A percentile compares a stretch with the other conserved stretches of the same genome.
Evolutionary conservation across 345 rosid species (phyloP).

Genomic region (Stellera chamaejasme): DNA sequence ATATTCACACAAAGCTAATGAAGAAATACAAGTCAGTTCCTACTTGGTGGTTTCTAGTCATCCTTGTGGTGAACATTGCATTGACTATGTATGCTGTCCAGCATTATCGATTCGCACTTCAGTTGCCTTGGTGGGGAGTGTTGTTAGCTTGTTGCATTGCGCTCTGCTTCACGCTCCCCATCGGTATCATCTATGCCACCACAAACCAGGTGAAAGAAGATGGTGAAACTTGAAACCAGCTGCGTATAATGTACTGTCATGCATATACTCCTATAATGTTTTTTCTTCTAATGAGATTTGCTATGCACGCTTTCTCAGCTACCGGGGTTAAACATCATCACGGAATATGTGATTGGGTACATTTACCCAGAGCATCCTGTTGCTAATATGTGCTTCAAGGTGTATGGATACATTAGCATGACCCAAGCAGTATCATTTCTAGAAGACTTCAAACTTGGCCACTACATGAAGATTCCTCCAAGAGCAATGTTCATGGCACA

Average conservation of each 20-base stretch:
- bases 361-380: constrained; percentile 73
- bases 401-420: constrained; percentile 85
- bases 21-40: constrained; percentile 60
- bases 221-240: neutral
- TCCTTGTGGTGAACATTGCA: constrained; percentile 43
- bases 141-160: constrained; percentile 73
- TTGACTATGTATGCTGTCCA: constrained; percentile 44
- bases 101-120: constrained; percentile 53
- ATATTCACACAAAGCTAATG: constrained; percentile 81
- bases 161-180: constrained; percentile 65
- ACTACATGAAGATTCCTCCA: constrained; percentile 92
- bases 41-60: constrained; percentile 62
- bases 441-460: constrained; percentile 76
- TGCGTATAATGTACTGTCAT: neutral
- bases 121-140: constrained; percentile 93
- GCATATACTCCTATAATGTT: neutral
- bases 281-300: neutral
- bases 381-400: constrained; percentile 93
- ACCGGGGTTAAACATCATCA: constrained; percentile 75
- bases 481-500: constrained; percentile 81
- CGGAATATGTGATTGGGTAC: constrained; percentile 74
- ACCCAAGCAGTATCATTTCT: constrained; percentile 61
- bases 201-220: constrained; percentile 44
- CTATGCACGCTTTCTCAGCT: constrained; percentile 1
- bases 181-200: constrained; percentile 68